Base-by-base conservation (phyloP, 2,329 filamentous ascomycete species). In the Epicoccum nigrum region DNA sequence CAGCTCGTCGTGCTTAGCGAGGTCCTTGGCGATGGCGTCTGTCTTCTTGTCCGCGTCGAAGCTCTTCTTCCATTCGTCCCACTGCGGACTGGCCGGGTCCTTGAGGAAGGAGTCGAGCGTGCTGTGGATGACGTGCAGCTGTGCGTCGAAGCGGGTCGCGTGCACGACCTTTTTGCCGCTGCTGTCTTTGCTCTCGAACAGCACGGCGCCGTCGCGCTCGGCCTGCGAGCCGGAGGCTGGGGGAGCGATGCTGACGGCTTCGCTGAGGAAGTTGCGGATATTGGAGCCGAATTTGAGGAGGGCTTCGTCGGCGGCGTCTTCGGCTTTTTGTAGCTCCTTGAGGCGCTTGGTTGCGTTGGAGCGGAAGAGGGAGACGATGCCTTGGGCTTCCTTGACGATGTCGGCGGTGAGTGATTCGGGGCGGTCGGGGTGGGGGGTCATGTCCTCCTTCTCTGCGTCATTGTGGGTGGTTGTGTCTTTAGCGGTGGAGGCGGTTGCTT, bases 291-390 rank as follows among this genome's bases (percentile, higher is more conserved):
- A 97, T 60, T 90, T 90, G 61, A 97, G 78, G 8, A 99, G 83
- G 0, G 94, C 94, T 73, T 97, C 94, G 71, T 99, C 94, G 7
- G 94, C 94, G 4, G 93, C 93, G 69, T 97, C 93, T 74, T 99
- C 94, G 11, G 93, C 94, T 63, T 86, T 85, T 69, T 97, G 90
- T 16, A 97, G 86, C 53, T 97, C 91, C 68, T 90, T 94, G 52
- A 97, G 78, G 39, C 91, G 85, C 74, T 91, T 92, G 20, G 89
- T 81, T 4, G 92, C 92, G 75, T 95, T 90, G 16, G 80, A 76
- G 50, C 86, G 85, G 70, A 97, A 84, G 35, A 89, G 84, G 4
- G 88, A 85, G 23, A 97, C 84, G 51, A 96, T 86, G 9, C 85
- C 77, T 47, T 84, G 81, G 6, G 81, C 82, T 60, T 83, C 81